Evolutionary conservation across 345 rosid genomes (phyloP), one percentile per base, ranked within the genome.

Genomic region (Camelina neglecta): DNA sequence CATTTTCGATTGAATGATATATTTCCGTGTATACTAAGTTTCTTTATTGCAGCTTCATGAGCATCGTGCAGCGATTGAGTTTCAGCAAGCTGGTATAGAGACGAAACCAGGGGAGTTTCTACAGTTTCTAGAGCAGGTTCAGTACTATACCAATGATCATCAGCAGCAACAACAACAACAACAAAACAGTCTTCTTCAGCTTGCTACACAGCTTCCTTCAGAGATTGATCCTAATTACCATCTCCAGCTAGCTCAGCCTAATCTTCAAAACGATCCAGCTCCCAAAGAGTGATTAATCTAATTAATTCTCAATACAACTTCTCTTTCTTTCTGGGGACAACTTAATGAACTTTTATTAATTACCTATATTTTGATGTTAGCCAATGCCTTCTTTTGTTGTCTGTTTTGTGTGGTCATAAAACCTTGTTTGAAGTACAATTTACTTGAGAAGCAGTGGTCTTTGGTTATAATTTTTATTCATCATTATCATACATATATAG

Each of bases 161-260:
- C 75, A 36, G 29, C 53, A 7, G 3, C 44, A 65, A 13, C 71
- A 67, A 5, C 50, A 67, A 5, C 50, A 64, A 47, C 81, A 72
- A 72, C 90, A 89, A 16, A 84, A 84, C 70, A 88, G 89, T 58
- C 81, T 90, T 67, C 96, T 90, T 78, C 96, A 90, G 84, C 88
- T 88, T 8, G 80, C 87, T 29, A 84, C 77, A 1, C 23, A 21
- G 23, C 63, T 78, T 72, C 65, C 77, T 6, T 72, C 86, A 65
- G 85, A 84, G 38, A 72, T 89, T 24, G 82, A 87, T 60, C 82
- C 88, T 11, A 69, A 56, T 35, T 86, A 86, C 66, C 83, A 74
- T 68, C 93, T 90, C 73, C 93, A 90, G 83, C 93, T 87, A 44
- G 88, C 88, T 73, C 93, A 90, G 77, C 93, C 96, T 73, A 84